These are phyloP conservation scores for Podaxis sp. DNA, from an alignment of 768 basidiomycete species.

Conservation along the genomic window DNA sequence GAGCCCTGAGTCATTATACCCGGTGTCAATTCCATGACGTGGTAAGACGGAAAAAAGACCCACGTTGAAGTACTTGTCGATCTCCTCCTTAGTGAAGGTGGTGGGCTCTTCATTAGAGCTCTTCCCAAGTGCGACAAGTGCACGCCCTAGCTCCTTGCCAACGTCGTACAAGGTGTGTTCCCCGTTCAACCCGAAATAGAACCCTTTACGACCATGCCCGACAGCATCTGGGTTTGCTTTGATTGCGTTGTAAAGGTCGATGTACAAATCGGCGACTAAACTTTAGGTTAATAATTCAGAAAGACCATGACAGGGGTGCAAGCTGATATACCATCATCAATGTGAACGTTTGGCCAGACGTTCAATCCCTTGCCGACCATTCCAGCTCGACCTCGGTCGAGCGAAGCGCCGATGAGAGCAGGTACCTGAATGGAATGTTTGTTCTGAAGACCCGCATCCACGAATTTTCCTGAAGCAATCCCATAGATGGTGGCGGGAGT, in stretches of 20 bases:
- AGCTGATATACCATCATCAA: conserved; percentile 45
- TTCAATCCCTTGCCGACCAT: conserved; percentile 54
- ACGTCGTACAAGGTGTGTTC: conserved; percentile 41
- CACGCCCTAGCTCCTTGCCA: conserved; percentile 36
- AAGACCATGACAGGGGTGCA: not conserved
- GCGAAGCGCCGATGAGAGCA: conserved; percentile 35
- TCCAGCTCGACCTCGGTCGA: conserved; percentile 46
- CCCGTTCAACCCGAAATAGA: conserved; percentile 51
- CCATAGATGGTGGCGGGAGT: conserved; percentile 57
- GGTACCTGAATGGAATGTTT: conserved; percentile 53
- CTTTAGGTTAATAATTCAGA: not conserved
- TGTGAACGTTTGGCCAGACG: conserved; percentile 54
- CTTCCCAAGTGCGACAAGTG: conserved; percentile 37
- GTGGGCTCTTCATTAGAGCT: conserved; percentile 39
- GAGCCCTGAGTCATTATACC: conserved; percentile 13
- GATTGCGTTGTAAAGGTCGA: conserved; percentile 40
- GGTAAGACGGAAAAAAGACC: conserved; percentile 3
- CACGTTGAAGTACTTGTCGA: conserved; percentile 36
- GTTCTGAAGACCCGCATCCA: conserved; percentile 50
- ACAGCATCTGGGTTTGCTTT: conserved; percentile 24
- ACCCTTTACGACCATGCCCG: conserved; percentile 44
- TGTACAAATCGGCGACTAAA: conserved; percentile 44
- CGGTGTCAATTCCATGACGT: not conserved
- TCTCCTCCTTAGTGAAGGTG: conserved; percentile 46
- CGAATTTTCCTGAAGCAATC: conserved; percentile 43